phyloP scores from a whole-genome alignment of 2,329 filamentous ascomycete species.

The Penicillium sp. region DNA sequence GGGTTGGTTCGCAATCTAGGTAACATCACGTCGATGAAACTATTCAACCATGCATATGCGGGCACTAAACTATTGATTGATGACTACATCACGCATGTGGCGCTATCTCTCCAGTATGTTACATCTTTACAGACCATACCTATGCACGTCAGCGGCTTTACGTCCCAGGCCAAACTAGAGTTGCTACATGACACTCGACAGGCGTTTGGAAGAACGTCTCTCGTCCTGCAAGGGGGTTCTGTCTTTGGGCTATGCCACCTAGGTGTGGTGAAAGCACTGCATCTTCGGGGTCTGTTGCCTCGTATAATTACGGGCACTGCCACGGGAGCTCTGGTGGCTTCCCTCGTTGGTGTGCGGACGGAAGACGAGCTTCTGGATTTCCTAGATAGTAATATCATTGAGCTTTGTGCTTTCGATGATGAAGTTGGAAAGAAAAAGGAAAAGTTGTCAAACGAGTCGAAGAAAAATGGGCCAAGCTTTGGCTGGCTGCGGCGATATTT shows the following conservation, averaged over 20 bases:
- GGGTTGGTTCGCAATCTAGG: slow-evolving; percentile 78
- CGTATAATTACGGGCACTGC: slow-evolving; percentile 89
- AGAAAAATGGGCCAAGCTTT: slow-evolving; percentile 49
- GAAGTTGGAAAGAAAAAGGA: slow-evolving; percentile 17
- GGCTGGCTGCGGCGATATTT: slow-evolving; percentile 67
- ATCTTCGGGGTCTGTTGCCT: slow-evolving; percentile 74
- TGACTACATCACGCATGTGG: slow-evolving; percentile 81
- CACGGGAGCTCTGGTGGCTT: slow-evolving; percentile 84
- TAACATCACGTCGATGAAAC: slow-evolving; percentile 75
- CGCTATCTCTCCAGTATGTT: slow-evolving; percentile 75
- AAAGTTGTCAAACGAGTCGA: background rate
- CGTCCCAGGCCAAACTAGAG: slow-evolving; percentile 76
- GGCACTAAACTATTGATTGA: slow-evolving; percentile 89
- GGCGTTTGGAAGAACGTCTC: slow-evolving; percentile 78
- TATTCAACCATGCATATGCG: slow-evolving; percentile 81
- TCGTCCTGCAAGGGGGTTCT: slow-evolving; percentile 84
- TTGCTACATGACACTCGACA: slow-evolving; percentile 82
- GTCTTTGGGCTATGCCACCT: slow-evolving; percentile 90
- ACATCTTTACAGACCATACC: slow-evolving; percentile 60
- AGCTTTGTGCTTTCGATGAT: slow-evolving; percentile 71
- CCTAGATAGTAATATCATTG: slow-evolving; percentile 73
- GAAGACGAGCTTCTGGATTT: slow-evolving; percentile 78
- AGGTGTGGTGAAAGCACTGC: slow-evolving; percentile 83
- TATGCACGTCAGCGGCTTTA: slow-evolving; percentile 50
- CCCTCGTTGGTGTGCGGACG: slow-evolving; percentile 80